Conservation (phyloP, 2,329 filamentous ascomycete genomes). For the Dactylonectria estremocensis region DNA sequence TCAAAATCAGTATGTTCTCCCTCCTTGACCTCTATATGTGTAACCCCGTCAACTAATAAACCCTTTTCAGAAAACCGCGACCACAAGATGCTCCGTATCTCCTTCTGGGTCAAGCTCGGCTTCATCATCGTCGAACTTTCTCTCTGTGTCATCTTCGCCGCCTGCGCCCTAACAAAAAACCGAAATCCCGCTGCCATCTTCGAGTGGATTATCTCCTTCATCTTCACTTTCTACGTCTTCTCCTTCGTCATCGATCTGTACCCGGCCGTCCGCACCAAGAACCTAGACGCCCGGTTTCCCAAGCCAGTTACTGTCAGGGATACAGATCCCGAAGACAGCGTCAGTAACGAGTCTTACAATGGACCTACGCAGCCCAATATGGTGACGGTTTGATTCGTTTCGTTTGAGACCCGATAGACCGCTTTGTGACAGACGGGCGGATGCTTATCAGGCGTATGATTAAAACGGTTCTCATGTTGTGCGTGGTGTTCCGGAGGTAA, state of each 20-base stretch:
- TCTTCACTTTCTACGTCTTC: constrained; percentile 91
- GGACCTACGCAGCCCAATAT: constrained; percentile 33
- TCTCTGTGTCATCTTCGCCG: constrained; percentile 82
- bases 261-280: constrained; percentile 78
- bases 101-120: constrained; percentile 88
- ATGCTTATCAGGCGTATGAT: no score
- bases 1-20: constrained; percentile 76
- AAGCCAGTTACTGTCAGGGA: constrained; percentile 43
- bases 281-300: constrained; percentile 47
- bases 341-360: constrained; percentile 24
- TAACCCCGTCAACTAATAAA: constrained; percentile 11
- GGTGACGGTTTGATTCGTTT: constrained; percentile 35
- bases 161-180: constrained; percentile 63
- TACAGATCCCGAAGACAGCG: constrained; percentile 15
- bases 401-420: neutral
- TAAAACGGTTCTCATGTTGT: neutral
- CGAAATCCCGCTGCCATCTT: constrained; percentile 82
- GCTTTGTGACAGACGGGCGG: neutral
- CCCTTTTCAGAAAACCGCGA: constrained; percentile 75
- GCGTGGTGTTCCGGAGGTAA: neutral
- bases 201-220: constrained; percentile 84
- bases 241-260: constrained; percentile 91
- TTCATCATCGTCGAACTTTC: constrained; percentile 87
- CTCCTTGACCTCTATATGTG: neutral
- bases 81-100: constrained; percentile 79